Conservation (phyloP, 139 green algal species). For the Dunaliella primolecta region DNA sequence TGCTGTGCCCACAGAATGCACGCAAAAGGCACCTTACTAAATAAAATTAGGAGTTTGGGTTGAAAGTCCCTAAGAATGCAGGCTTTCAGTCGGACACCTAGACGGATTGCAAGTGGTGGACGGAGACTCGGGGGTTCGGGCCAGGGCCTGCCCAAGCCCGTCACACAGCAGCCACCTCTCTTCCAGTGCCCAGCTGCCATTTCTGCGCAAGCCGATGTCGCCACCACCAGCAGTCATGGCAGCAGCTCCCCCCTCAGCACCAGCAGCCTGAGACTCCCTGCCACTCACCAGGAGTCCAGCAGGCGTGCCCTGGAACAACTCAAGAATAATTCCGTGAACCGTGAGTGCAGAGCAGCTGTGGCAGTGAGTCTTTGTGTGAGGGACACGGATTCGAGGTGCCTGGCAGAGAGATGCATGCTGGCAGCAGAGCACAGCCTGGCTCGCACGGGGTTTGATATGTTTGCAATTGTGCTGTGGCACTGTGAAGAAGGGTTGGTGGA, state of each 20-base stretch:
- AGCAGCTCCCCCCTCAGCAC: background rate
- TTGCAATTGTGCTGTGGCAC: background rate
- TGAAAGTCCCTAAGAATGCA: too few relatives aligned
- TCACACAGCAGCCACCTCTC: too few relatives aligned
- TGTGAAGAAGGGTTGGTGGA: background rate
- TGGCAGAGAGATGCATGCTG: background rate
- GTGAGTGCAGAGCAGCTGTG: constrained; percentile 54
- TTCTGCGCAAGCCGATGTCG: background rate
- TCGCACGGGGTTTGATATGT: background rate
- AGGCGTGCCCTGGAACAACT: constrained; percentile 64
- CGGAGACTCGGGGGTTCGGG: too few relatives aligned
- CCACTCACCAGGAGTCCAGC: constrained; percentile 54
- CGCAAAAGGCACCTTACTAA: too few relatives aligned
- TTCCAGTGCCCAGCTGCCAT: too few relatives aligned
- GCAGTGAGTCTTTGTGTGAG: background rate
- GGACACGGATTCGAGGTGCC: background rate
- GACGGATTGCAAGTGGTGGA: too few relatives aligned
- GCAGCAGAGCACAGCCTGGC: background rate
- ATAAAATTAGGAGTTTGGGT: too few relatives aligned
- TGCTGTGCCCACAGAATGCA: too few relatives aligned
- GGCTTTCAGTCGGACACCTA: too few relatives aligned
- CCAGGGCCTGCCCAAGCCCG: too few relatives aligned
- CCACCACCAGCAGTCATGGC: background rate
- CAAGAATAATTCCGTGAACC: constrained; percentile 51
- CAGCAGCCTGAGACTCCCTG: constrained; percentile 34